Percentiles rank a stretch among this genome's conserved stretches.
Conservation (phyloP, 345 rosid species). For the Brassica carinata region DNA sequence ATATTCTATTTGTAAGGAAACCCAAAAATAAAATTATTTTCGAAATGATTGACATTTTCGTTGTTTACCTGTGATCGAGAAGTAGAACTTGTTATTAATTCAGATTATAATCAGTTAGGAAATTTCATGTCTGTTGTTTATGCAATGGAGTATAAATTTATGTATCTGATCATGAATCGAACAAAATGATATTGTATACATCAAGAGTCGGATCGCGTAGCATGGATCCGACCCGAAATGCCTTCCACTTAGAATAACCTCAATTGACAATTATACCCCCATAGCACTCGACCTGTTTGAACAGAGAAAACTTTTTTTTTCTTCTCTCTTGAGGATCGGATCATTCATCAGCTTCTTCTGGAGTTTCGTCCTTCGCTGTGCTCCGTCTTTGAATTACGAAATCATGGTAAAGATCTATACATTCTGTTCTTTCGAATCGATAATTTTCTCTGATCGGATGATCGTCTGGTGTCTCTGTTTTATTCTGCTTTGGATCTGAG, state of each 20-base stretch:
- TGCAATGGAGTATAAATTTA: background rate
- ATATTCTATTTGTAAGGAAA: background rate
- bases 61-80: background rate
- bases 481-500: background rate
- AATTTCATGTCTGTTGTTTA: background rate
- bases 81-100: background rate
- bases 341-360: background rate
- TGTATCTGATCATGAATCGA: background rate
- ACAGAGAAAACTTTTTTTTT: background rate
- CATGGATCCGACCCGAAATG: constrained; percentile 28
- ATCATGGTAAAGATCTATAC: constrained; percentile 31
- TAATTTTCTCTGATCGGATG: background rate
- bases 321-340: background rate
- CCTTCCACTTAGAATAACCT: background rate
- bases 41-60: background rate
- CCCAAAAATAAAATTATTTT: background rate
- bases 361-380: background rate
- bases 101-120: background rate
- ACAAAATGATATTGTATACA: background rate
- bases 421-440: background rate
- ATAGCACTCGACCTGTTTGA: background rate
- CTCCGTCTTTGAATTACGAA: constrained; percentile 1
- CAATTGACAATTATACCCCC: constrained; percentile 6
- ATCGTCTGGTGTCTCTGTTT: background rate
- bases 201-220: background rate